Evolutionary conservation across 2,329 filamentous ascomycete species (phyloP), one percentile per base, ranked within the genome.

Genomic region (Clarireedia homoeocarpa): DNA sequence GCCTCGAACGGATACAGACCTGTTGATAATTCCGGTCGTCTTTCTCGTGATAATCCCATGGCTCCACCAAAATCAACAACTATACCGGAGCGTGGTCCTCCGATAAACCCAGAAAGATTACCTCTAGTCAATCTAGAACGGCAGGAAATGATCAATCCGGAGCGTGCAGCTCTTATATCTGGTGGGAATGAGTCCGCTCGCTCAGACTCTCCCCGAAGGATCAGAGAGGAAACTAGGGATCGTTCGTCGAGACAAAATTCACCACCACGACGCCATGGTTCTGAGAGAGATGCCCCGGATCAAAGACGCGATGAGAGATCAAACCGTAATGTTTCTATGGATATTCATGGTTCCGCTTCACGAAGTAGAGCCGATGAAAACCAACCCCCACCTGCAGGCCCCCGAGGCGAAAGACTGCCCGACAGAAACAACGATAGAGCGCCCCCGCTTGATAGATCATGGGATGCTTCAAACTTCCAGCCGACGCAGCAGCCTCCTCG

Each of bases 191-290:
- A 66, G 24, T 40, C 57, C 38, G 26, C 63, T 46, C 63, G 63
- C 15, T 62, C 63, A n/a, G 62, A 65, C 17, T 67, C 67, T 23
- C 66, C 66, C 48, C 62, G 67, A 45, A 61, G 64, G 17, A 58
- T 50, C n/a, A 64, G 66, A 58, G 67, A 71, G 24, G 68, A 70
- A 15, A 34, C 49, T 1, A 59, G 63, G 53, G 65, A 69, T 12
- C 61, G 62, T 46, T 46, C 39, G 9, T 52, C 71, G 4, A 69
- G 73, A 23, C 70, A 70, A 3, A 74, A 76, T 53, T 85, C 82
- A 6, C 80, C 82, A 5, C 85, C 82, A 4, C 74, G 79, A 61
- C 70, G 74, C 59, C 59, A 66, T 53, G 73, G 74, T 23, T 64
- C 70, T 23, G 69, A 68, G 58, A 71, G 68, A 15, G 74, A 79